phyloP scores from a whole-genome alignment of 768 basidiomycete genomes.

The Strobilomyces confusus region DNA sequence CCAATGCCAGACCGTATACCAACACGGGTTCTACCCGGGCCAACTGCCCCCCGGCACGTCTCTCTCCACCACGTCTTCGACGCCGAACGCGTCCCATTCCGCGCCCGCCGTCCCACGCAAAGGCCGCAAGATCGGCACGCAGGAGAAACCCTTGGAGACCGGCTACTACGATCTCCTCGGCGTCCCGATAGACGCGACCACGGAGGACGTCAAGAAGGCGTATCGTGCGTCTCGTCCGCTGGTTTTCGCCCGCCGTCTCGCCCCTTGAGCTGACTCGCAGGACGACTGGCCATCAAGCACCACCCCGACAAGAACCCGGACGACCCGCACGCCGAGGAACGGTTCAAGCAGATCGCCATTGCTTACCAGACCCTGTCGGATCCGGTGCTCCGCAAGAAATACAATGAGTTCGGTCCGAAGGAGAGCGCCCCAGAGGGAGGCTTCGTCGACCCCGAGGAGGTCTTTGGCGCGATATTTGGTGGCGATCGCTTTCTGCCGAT shows the following conservation, averaged over 20 bases:
- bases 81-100: slow-evolving; percentile 20
- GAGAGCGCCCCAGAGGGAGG: slow-evolving; percentile 81
- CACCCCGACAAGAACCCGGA: slow-evolving; percentile 92
- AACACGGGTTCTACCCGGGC: slow-evolving; percentile 64
- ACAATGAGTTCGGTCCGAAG: slow-evolving; percentile 88
- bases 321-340: slow-evolving; percentile 79
- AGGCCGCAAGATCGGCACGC: slow-evolving; percentile 81
- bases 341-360: slow-evolving; percentile 89
- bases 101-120: slow-evolving; percentile 32
- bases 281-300: slow-evolving; percentile 82
- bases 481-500: slow-evolving; percentile 83
- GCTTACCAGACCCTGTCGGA: slow-evolving; percentile 88
- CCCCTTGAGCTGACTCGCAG: slow-evolving; percentile 31
- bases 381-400: slow-evolving; percentile 68
- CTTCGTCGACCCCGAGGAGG: slow-evolving; percentile 82
- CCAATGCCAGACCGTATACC: slow-evolving; percentile 54
- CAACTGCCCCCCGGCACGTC: slow-evolving; percentile 43
- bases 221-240: slow-evolving; percentile 53
- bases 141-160: slow-evolving; percentile 83
- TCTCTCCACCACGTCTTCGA: slow-evolving; percentile 11
- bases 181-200: slow-evolving; percentile 66
- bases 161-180: slow-evolving; percentile 89
- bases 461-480: slow-evolving; percentile 82
- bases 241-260: too few relatives aligned
- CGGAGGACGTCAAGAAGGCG: slow-evolving; percentile 87